A percentile compares a stretch with the other conserved stretches of the same genome.
Conservation (phyloP, 1,284 basidiomycete species). For the Somion occarium region DNA sequence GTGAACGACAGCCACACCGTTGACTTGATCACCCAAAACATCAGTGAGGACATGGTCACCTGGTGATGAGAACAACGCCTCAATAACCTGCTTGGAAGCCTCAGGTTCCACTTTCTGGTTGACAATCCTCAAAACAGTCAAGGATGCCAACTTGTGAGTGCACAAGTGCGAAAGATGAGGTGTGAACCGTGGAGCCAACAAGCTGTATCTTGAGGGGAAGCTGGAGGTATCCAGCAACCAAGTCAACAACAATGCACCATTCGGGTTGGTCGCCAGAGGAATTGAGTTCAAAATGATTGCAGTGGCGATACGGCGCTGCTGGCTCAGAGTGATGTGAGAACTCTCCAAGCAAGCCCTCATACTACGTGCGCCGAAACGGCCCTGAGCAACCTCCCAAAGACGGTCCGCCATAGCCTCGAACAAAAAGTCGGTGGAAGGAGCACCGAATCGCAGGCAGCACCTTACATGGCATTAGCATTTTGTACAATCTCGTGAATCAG, state of each 20-base stretch:
- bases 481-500: background rate
- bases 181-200: slow-evolving; percentile 92
- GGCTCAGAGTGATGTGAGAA: slow-evolving; percentile 77
- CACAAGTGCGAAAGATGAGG: slow-evolving; percentile 95
- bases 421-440: slow-evolving; percentile 89
- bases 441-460: slow-evolving; percentile 88
- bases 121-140: slow-evolving; percentile 89
- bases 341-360: slow-evolving; percentile 97
- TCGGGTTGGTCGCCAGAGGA: slow-evolving; percentile 95
- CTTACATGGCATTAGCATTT: slow-evolving; percentile 32
- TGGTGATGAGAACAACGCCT: slow-evolving; percentile 81
- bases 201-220: slow-evolving; percentile 88
- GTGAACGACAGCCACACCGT: slow-evolving; percentile 90
- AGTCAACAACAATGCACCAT: slow-evolving; percentile 91
- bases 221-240: slow-evolving; percentile 96
- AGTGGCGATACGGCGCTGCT: slow-evolving; percentile 92
- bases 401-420: slow-evolving; percentile 98
- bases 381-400: slow-evolving; percentile 97
- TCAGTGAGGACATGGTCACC: slow-evolving; percentile 89
- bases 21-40: slow-evolving; percentile 91
- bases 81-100: slow-evolving; percentile 78
- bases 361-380: slow-evolving; percentile 94
- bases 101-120: slow-evolving; percentile 89
- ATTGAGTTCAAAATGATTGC: slow-evolving; percentile 97
- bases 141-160: slow-evolving; percentile 95